phyloP scores from a whole-genome alignment of 129 eudicot species.

The Tanacetum coccineum region DNA sequence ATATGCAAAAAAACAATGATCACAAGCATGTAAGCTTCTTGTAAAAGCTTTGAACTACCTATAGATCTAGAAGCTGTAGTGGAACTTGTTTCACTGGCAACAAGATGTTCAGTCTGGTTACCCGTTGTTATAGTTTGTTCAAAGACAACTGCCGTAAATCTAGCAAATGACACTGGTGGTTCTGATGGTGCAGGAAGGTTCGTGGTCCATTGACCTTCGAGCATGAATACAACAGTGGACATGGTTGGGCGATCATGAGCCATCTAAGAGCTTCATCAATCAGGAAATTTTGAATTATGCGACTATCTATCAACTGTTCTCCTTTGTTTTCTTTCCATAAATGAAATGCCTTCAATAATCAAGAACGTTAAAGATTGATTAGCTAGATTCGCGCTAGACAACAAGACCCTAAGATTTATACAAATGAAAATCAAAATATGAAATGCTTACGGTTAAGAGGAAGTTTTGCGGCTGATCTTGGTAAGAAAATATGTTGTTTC shows the following conservation, averaged over 20 bases:
- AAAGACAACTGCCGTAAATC: neutral
- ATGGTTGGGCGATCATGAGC: conserved; percentile 38
- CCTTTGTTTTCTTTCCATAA: conserved; percentile 30
- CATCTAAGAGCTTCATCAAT: conserved; percentile 22
- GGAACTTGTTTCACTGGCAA: neutral
- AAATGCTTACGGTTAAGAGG: conserved; percentile 16
- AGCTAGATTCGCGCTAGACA: neutral
- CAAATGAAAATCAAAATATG: neutral
- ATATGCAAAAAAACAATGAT: too few relatives aligned
- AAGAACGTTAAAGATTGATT: neutral
- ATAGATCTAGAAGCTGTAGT: conserved; percentile 7
- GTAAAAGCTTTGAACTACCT: neutral
- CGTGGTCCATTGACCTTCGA: conserved; percentile 31
- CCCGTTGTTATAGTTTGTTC: conserved; percentile 17
- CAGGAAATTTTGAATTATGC: neutral
- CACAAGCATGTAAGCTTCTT: too few relatives aligned
- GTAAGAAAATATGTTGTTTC: too few relatives aligned
- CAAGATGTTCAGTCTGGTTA: neutral
- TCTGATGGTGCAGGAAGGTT: conserved; percentile 25
- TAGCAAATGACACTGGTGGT: conserved; percentile 27
- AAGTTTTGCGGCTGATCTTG: too few relatives aligned
- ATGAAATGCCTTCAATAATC: conserved; percentile 22
- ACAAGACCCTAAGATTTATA: neutral
- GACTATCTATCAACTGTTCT: conserved; percentile 27
- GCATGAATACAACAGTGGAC: conserved; percentile 33